These are phyloP conservation scores for Arabidopsis suecica DNA, from an alignment of 345 rosid genomes.

Conservation along the genomic window DNA sequence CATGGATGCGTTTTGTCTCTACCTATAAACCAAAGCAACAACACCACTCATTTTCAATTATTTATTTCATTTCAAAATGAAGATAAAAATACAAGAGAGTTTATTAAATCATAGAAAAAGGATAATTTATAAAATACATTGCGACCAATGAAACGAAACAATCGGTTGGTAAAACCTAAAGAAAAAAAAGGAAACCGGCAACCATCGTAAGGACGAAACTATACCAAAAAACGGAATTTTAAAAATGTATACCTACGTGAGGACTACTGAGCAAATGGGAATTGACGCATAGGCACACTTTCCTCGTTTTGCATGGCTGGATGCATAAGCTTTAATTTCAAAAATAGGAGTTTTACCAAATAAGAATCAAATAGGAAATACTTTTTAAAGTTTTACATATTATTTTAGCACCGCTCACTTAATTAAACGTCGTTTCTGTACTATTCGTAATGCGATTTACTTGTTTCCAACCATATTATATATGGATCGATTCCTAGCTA, in stretches of 20 bases:
- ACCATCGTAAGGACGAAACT: constrained; percentile 11
- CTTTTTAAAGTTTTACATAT: neutral
- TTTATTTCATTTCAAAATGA: neutral
- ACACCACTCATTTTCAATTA: constrained; percentile 37
- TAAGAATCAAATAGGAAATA: constrained; percentile 1
- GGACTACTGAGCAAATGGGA: constrained; percentile 17
- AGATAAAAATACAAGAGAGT: too few relatives aligned
- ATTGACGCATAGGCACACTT: constrained; percentile 31
- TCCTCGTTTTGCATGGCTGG: constrained; percentile 38
- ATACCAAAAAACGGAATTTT: neutral
- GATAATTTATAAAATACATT: neutral
- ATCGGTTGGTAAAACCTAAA: neutral
- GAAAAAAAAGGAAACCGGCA: neutral
- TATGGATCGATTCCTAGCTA: constrained; percentile 38
- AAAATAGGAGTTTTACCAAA: constrained; percentile 13
- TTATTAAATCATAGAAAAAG: too few relatives aligned
- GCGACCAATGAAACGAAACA: neutral
- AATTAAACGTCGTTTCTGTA: neutral
- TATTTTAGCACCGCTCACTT: constrained; percentile 14
- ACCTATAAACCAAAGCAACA: constrained; percentile 33
- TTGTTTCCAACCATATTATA: constrained; percentile 32
- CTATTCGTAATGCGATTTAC: constrained; percentile 33
- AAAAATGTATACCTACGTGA: neutral
- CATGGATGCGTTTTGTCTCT: constrained; percentile 47
- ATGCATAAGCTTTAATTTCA: neutral